Evolutionary conservation across 1,139 yeast species (phyloP).

Genomic region (Candida sanyaensis): DNA sequence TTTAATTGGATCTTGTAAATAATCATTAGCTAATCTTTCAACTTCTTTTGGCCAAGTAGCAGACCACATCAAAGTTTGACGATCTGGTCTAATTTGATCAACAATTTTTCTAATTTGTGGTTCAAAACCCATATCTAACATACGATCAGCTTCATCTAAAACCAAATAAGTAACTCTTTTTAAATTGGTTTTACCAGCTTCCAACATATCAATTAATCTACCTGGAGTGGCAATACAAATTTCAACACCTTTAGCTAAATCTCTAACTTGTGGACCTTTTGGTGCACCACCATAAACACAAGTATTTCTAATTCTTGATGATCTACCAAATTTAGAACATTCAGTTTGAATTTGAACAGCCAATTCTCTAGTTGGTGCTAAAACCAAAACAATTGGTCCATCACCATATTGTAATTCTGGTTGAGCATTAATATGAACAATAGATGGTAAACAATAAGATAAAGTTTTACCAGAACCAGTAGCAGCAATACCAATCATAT

Average conservation of each 20-base stretch:
- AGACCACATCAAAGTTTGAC: conserved; percentile 99
- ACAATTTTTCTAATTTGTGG: conserved; percentile 95
- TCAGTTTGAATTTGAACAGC: conserved; percentile 97
- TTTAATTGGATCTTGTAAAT: conserved; percentile 89
- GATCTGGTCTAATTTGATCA: conserved; percentile 94
- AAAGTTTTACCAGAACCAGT: conserved; percentile 99
- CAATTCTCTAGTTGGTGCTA: conserved; percentile 98
- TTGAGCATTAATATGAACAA: conserved; percentile 97
- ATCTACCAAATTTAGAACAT: conserved; percentile 89
- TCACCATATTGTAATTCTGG: conserved; percentile 91
- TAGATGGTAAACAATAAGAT: conserved; percentile 94
- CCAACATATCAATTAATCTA: conserved; percentile 96
- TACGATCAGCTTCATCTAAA: conserved; percentile 94
- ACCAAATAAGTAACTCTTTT: conserved; percentile 96
- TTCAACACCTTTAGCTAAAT: conserved; percentile 92
- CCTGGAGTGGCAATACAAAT: conserved; percentile 98
- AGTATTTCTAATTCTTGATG: conserved; percentile 93
- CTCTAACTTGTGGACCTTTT: conserved; percentile 95
- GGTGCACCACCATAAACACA: conserved; percentile 99
- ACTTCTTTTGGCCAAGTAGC: conserved; percentile 99
- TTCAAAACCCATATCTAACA: conserved; percentile 98
- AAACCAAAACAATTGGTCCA: conserved; percentile 93
- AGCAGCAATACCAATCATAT: conserved; percentile 97
- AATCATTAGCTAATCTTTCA: conserved; percentile 88
- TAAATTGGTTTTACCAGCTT: conserved; percentile 90